Evolutionary conservation across 768 basidiomycete species (phyloP).

Genomic region (Sutorius australiensis): DNA sequence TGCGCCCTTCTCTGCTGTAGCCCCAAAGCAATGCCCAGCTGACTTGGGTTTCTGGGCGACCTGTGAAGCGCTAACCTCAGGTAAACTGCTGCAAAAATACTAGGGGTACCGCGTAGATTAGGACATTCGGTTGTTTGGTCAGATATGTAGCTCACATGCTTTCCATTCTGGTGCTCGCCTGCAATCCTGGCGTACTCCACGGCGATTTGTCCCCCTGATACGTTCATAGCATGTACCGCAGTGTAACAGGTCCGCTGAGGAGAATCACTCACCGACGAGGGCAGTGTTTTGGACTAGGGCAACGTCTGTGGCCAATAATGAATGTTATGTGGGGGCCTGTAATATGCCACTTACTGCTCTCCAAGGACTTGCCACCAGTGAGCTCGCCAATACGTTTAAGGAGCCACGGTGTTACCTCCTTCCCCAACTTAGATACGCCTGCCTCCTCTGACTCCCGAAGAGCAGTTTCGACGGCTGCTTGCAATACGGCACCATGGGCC

Average conservation of each 20-base stretch:
- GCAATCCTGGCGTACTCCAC: slow-evolving; percentile 62
- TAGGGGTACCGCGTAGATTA: slow-evolving; percentile 7
- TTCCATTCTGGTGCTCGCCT: slow-evolving; percentile 13
- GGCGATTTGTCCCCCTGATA: slow-evolving; percentile 72
- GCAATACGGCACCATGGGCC: slow-evolving; percentile 60
- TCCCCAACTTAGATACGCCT: slow-evolving; percentile 76
- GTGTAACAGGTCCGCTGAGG: neutral
- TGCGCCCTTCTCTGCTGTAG: neutral
- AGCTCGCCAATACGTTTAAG: slow-evolving; percentile 78
- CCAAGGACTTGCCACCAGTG: slow-evolving; percentile 69
- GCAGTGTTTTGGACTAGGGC: slow-evolving; percentile 90
- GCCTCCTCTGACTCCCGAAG: slow-evolving; percentile 77
- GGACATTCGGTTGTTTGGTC: neutral
- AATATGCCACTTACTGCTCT: slow-evolving; percentile 50
- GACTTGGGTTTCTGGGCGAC: neutral
- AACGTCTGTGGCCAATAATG: slow-evolving; percentile 51
- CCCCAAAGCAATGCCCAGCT: neutral
- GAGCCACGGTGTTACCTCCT: slow-evolving; percentile 95
- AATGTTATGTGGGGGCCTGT: neutral
- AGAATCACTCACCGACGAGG: slow-evolving; percentile 56
- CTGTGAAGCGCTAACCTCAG: neutral
- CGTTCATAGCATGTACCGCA: neutral
- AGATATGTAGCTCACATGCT: slow-evolving; percentile 14
- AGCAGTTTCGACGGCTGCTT: slow-evolving; percentile 79
- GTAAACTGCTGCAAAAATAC: slow-evolving; percentile 8